A percentile compares a stretch with the other conserved stretches of the same genome.
Conservation (phyloP, 345 rosid species). For the Hibiscus mutabilis region DNA sequence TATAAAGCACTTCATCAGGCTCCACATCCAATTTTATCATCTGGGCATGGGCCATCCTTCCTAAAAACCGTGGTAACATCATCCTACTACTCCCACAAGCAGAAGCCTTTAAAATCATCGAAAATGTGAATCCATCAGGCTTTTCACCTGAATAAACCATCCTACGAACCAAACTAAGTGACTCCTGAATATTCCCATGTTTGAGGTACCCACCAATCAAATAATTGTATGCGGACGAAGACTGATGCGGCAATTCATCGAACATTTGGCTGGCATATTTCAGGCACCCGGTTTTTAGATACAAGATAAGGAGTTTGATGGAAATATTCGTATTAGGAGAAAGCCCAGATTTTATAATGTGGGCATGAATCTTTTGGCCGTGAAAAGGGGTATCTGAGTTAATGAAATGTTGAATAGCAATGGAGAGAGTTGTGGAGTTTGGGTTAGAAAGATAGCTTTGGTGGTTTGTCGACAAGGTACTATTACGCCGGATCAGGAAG, state of each 20-base stretch:
- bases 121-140: constrained; percentile 69
- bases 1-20: constrained; percentile 67
- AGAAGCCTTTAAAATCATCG: constrained; percentile 84
- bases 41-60: constrained; percentile 53
- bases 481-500: constrained; percentile 3
- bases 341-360: constrained; percentile 59
- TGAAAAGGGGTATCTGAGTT: constrained; percentile 45
- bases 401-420: constrained; percentile 59
- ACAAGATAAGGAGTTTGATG: constrained; percentile 60
- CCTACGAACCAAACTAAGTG: constrained; percentile 34
- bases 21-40: constrained; percentile 43
- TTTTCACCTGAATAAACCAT: constrained; percentile 49
- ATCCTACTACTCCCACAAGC: constrained; percentile 20
- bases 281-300: constrained; percentile 49
- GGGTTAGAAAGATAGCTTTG: constrained; percentile 14
- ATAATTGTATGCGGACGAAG: constrained; percentile 75
- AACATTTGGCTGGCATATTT: constrained; percentile 60
- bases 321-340: constrained; percentile 42
- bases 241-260: constrained; percentile 51
- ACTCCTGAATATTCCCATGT: constrained; percentile 34
- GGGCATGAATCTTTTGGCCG: constrained; percentile 65
- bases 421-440: constrained; percentile 31
- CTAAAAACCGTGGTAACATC: constrained; percentile 28
- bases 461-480: constrained; percentile 8
- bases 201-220: constrained; percentile 62